Conservation (phyloP, 31 red algal species). For the Asparagopsis taxiformis region DNA sequence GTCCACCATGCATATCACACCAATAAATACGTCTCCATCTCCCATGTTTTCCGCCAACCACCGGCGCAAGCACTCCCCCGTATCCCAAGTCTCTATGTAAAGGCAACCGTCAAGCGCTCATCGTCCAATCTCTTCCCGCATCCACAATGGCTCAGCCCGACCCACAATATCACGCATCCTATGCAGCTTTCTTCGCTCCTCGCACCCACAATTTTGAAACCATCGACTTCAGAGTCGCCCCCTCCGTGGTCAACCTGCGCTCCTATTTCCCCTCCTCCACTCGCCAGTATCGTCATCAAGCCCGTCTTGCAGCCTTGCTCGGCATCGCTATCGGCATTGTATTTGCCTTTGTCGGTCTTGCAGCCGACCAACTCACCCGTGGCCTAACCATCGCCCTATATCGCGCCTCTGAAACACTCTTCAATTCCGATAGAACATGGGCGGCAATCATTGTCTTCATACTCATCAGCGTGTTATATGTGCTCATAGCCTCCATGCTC, state of each 20-base stretch:
- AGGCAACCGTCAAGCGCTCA: no score
- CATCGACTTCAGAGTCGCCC: slow-evolving; percentile 70
- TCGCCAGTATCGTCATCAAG: slow-evolving; percentile 19
- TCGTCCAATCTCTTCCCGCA: no score
- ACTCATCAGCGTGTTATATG: not conserved
- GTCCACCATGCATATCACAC: no score
- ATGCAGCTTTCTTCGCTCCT: slow-evolving; percentile 60
- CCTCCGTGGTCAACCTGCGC: slow-evolving; percentile 58
- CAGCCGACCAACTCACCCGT: slow-evolving; percentile 57
- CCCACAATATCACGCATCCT: slow-evolving; percentile 48
- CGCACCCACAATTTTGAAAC: slow-evolving; percentile 75
- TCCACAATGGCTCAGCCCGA: no score
- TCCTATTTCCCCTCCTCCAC: slow-evolving; percentile 46
- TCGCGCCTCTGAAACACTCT: slow-evolving; percentile 22
- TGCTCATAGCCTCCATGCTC: slow-evolving; percentile 22
- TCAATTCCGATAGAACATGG: slow-evolving; percentile 9
- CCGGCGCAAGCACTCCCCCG: no score
- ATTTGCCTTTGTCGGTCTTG: slow-evolving; percentile 48
- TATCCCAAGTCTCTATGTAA: no score
- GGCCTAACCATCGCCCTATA: slow-evolving; percentile 43
- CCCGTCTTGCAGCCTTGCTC: slow-evolving; percentile 27
- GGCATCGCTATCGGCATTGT: slow-evolving; percentile 39
- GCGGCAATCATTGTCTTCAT: slow-evolving; percentile 51
- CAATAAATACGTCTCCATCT: no score
- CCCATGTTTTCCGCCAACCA: no score